Evolutionary conservation across 1,284 basidiomycete genomes (phyloP), one percentile per base, ranked within the genome.

Genomic region (Rhodotorula sp.): DNA sequence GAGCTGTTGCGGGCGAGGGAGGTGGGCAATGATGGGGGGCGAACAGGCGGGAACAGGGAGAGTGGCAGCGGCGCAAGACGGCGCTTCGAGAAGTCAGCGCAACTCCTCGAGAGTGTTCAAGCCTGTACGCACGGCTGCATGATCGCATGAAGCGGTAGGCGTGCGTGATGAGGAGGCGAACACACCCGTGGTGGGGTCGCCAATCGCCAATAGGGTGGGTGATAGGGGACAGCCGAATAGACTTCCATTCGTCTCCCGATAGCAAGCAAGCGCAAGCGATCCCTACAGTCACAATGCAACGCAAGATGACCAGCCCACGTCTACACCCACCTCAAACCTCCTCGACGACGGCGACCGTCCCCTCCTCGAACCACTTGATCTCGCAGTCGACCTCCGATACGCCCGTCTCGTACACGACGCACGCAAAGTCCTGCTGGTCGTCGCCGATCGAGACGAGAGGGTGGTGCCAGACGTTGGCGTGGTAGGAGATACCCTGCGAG

Each of bases 401-500:
- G 7, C 77, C 78, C 29, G 76, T 78, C 67, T 79, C 78, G 62
- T 77, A 59, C 22, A 79, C 77, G 55, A 77, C 66, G 70, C 78
- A 79, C 9, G 76, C 67, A 64, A 79, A 79, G 61, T 79, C 77
- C 49, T 75, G 78, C 46, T 66, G 54, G 51, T 27, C 58, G 46
- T 44, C 46, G 22, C 63, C 53, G 48, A 79, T 66, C 5, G 78
- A 76, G 53, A 79, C 75, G 51, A 79, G 63, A 8, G 79, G 79
- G 47, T 77, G 76, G 91, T 92, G 93, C 94, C 94, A 97, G 59
- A 92, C 83, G 17, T 87, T 91, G 7, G 84, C 85, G 71, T 88
- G 83, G 79, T 94, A 96, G 30, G 89, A 86, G 57, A 97, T 86
- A 0, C 92, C 92, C 79, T 97, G 94, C 1, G 86, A 85, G 8